phyloP scores from a whole-genome alignment of 768 basidiomycete genomes.

The Suillus weaverae region DNA sequence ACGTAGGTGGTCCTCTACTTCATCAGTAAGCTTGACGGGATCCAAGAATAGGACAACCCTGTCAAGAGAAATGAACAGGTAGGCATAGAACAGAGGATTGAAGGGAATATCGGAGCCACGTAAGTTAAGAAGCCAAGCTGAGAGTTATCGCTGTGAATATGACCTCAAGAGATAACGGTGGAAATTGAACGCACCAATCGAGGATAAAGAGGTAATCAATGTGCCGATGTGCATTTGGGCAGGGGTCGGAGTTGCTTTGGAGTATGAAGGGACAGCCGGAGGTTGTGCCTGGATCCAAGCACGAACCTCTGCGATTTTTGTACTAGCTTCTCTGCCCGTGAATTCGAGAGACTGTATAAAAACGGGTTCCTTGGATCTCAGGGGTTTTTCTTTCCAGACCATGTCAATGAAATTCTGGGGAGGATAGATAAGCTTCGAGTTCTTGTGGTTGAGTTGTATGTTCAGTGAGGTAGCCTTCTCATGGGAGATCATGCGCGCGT shows the following conservation, averaged over 20 bases:
- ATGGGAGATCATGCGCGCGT: slow-evolving; percentile 80
- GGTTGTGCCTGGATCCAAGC: slow-evolving; percentile 67
- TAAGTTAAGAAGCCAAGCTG: slow-evolving; percentile 86
- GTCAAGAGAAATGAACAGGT: slow-evolving; percentile 70
- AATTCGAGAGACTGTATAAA: slow-evolving; percentile 73
- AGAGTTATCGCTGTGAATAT: neutral
- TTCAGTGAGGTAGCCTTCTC: slow-evolving; percentile 65
- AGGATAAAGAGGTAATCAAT: slow-evolving; percentile 67
- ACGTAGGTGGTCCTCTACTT: slow-evolving; percentile 59
- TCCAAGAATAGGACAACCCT: slow-evolving; percentile 79
- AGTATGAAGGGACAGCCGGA: slow-evolving; percentile 59
- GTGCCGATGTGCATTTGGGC: slow-evolving; percentile 66
- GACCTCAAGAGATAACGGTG: neutral
- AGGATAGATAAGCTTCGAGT: slow-evolving; percentile 74
- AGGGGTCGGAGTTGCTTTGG: slow-evolving; percentile 58
- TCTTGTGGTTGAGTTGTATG: slow-evolving; percentile 49
- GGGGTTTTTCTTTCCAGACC: slow-evolving; percentile 76
- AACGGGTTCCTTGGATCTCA: slow-evolving; percentile 61
- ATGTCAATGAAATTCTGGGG: slow-evolving; percentile 83
- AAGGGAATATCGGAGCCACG: slow-evolving; percentile 89
- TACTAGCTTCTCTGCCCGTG: slow-evolving; percentile 60
- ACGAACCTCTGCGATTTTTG: slow-evolving; percentile 71
- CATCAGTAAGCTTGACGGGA: slow-evolving; percentile 55
- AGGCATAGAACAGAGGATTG: slow-evolving; percentile 91
- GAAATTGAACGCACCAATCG: slow-evolving; percentile 53